A percentile compares a stretch with the other conserved stretches of the same genome.
These are phyloP conservation scores for Flagelloscypha sp. DNA, from an alignment of 768 basidiomycete genomes.

Conservation along the genomic window DNA sequence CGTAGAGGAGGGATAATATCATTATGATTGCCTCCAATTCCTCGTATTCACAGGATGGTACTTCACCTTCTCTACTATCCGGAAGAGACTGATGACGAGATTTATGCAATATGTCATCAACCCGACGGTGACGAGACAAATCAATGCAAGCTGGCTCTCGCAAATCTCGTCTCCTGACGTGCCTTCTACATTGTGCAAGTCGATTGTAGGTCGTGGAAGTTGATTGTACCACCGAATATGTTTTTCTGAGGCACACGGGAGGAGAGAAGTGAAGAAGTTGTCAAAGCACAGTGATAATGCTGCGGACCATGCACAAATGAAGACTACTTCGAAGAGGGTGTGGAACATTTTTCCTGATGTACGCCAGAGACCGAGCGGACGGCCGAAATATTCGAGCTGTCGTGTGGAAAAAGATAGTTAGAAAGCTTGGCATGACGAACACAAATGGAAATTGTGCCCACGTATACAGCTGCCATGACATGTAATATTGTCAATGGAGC, in stretches of 20 bases:
- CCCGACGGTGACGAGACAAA: constrained; percentile 69
- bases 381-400: constrained; percentile 91
- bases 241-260: constrained; percentile 62
- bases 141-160: constrained; percentile 66
- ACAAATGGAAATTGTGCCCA: constrained; percentile 20
- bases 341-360: constrained; percentile 82
- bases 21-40: no score
- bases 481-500: constrained; percentile 76
- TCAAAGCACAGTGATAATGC: constrained; percentile 83
- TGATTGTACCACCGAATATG: constrained; percentile 68
- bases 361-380: constrained; percentile 86
- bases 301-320: constrained; percentile 92
- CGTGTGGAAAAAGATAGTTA: constrained; percentile 12
- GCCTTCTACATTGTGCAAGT: constrained; percentile 34
- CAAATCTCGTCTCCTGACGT: constrained; percentile 55
- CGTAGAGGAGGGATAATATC: no score
- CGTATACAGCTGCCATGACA: constrained; percentile 82
- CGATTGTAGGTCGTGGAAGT: constrained; percentile 43
- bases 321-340: constrained; percentile 80
- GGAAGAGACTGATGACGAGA: constrained; percentile 75
- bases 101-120: constrained; percentile 77
- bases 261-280: constrained; percentile 82
- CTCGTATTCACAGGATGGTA: constrained; percentile 55
- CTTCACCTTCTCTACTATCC: constrained; percentile 88
- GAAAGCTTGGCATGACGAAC: constrained; percentile 14